These are phyloP conservation scores for Xerocomellus chrysenteron DNA, from an alignment of 768 basidiomycete genomes.

Conservation along the genomic window DNA sequence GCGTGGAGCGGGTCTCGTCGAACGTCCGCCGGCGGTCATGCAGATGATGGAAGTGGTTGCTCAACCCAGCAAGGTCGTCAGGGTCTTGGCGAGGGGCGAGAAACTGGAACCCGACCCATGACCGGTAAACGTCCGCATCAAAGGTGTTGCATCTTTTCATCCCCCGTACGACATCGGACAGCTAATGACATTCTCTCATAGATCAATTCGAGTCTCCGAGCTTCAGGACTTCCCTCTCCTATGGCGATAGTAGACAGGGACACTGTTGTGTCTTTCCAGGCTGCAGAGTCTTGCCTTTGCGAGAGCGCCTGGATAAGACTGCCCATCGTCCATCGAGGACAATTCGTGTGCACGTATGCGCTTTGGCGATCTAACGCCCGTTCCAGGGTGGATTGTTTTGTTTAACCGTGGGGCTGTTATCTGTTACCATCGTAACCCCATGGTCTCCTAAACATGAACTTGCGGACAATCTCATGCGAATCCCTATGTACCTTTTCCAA, in stretches of 20 bases:
- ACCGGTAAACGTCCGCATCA: not conserved
- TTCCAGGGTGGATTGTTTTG: constrained; percentile 23
- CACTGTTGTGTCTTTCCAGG: constrained; percentile 24
- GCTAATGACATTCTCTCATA: constrained; percentile 2
- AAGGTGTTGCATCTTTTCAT: constrained; percentile 10
- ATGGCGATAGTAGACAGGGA: constrained; percentile 21
- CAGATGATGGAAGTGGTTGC: constrained; percentile 80
- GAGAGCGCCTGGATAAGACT: constrained; percentile 17
- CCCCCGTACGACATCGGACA: not conserved
- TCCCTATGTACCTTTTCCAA: constrained; percentile 25
- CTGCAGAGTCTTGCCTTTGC: constrained; percentile 23
- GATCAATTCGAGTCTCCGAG: constrained; percentile 16
- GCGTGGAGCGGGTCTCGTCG: constrained; percentile 53
- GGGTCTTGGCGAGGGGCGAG: constrained; percentile 82
- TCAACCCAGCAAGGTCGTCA: constrained; percentile 71
- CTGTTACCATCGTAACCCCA: constrained; percentile 13
- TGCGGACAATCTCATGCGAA: constrained; percentile 30
- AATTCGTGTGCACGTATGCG: constrained; percentile 25
- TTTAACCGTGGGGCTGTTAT: constrained; percentile 16
- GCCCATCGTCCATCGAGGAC: constrained; percentile 23
- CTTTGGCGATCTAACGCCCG: constrained; percentile 19
- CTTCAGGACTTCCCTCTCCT: constrained; percentile 16
- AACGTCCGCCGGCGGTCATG: constrained; percentile 74
- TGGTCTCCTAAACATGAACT: constrained; percentile 11
- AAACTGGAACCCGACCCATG: constrained; percentile 61